phyloP scores from a whole-genome alignment of 805 yeast genomes.

The Novakomyces olei region DNA sequence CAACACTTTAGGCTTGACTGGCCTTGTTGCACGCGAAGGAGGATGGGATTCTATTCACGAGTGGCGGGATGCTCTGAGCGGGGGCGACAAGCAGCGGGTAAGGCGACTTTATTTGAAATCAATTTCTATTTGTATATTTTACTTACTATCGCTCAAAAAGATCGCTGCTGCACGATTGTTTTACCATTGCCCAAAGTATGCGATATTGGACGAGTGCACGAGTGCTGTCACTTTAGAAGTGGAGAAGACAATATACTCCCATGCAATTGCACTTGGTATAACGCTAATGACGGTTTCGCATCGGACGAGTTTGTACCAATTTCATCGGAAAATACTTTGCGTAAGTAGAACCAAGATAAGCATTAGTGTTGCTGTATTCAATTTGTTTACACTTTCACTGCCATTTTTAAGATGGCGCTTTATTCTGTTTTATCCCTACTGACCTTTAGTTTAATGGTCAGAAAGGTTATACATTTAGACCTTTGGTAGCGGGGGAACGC shows the following conservation, averaged over 20 bases:
- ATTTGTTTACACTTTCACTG: no score
- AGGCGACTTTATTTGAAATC: conserved; percentile 13
- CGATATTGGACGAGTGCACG: conserved; percentile 88
- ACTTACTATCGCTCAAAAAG: neutral
- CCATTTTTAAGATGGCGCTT: no score
- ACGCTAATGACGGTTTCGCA: conserved; percentile 73
- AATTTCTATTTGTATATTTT: neutral
- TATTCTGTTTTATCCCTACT: no score
- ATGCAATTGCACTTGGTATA: conserved; percentile 58
- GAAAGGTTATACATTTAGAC: conserved; percentile 40
- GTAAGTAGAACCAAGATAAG: no score
- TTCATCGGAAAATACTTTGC: conserved; percentile 57
- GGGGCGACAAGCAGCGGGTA: conserved; percentile 80
- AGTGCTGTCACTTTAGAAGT: conserved; percentile 79
- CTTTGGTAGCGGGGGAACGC: conserved; percentile 51
- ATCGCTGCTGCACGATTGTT: conserved; percentile 74
- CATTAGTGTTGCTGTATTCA: no score
- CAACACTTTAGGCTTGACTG: conserved; percentile 17
- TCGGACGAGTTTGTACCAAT: conserved; percentile 78
- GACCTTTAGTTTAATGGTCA: conserved; percentile 81
- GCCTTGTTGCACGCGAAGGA: conserved; percentile 11
- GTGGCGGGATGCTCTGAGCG: conserved; percentile 74
- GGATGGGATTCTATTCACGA: conserved; percentile 16
- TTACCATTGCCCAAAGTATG: conserved; percentile 79
- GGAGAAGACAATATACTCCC: conserved; percentile 72